phyloP scores from a whole-genome alignment of 1,284 basidiomycete genomes.

The Marasmius fiardii region DNA sequence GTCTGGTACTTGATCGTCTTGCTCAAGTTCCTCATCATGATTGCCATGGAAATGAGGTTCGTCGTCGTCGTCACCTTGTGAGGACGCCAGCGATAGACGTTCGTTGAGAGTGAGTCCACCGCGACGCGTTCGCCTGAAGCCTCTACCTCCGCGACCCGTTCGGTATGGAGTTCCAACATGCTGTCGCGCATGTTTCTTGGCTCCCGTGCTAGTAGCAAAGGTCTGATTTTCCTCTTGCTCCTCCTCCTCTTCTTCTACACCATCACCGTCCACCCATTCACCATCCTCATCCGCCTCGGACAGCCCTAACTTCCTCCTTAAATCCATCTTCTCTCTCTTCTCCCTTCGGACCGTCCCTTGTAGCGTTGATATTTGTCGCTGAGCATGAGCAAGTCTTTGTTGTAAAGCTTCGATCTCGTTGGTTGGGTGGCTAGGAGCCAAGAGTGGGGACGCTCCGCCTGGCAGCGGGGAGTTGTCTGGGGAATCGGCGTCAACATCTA shows the following conservation, averaged over 20 bases:
- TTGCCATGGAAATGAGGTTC: conserved; percentile 29
- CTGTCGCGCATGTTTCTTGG: background rate
- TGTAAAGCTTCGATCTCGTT: conserved; percentile 80
- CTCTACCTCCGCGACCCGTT: conserved; percentile 39
- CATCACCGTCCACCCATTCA: conserved; percentile 34
- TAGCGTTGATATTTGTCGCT: conserved; percentile 77
- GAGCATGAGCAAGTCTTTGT: conserved; percentile 77
- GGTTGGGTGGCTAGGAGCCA: conserved; percentile 66
- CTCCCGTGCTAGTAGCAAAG: conserved; percentile 19
- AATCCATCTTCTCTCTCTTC: conserved; percentile 73
- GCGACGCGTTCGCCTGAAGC: conserved; percentile 39
- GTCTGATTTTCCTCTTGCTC: conserved; percentile 36
- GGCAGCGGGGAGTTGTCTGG: conserved; percentile 63
- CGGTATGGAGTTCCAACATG: conserved; percentile 11
- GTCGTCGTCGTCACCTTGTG: conserved; percentile 50
- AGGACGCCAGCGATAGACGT: conserved; percentile 57
- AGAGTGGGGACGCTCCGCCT: conserved; percentile 30
- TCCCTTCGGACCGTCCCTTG: conserved; percentile 76
- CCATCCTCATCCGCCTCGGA: conserved; percentile 25
- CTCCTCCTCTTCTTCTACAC: conserved; percentile 42
- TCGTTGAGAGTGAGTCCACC: conserved; percentile 54
- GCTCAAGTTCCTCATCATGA: conserved; percentile 36
- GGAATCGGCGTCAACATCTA: conserved; percentile 49
- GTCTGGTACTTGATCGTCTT: conserved; percentile 26
- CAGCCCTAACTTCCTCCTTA: conserved; percentile 47